Evolutionary conservation across 202 grass and related monocot species (phyloP), one percentile per base, ranked within the genome.

Genomic region (Dendrocalamus latiflorus): DNA sequence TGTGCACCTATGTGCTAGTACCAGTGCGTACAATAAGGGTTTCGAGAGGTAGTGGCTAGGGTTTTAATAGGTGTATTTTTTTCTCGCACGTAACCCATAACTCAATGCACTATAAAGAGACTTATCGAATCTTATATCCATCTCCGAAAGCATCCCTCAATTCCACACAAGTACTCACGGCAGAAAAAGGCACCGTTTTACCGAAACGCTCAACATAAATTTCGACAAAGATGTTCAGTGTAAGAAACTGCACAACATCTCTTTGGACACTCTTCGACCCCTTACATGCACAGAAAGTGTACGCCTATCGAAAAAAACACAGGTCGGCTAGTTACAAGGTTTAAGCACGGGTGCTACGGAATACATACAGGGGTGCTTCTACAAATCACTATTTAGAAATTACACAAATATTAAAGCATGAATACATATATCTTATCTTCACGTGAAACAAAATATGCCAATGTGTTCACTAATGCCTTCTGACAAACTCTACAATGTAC

Each of bases 311-410:
- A n/a, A 62, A 59, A 48, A 15, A 42, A 41, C 62, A 74, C 63
- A 25, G 17, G 12, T 4, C 39, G 71, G 54, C 72, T 70, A 81
- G 65, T 77, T 72, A 66, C 77, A 89, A 58, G 53, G 65, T 57
- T 70, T 76, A 61, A 76, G n/a, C 43, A 61, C 51, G 13, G 9
- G 39, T 28, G 36, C 53, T 55, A 63, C 72, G 5, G 25, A 6
- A 70, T 37, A 62, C 41, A 33, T 34, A 34, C 33, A 34, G 33
- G 33, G 33, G 4, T 4, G 33, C 33, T 34, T 36, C 34, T 36
- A 36, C 6, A 5, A 4, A 36, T 36, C 34, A 5, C 34, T 36
- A 36, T 36, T 36, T 36, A 36, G 3, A 36, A 36, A 36, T 6
- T 5, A 36, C 34, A 36, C 34, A 36, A 5, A 36, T 36, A 36